These are phyloP conservation scores for Batkoa obscura DNA, from an alignment of 371 early-diverging fungal species.

Conservation along the genomic window DNA sequence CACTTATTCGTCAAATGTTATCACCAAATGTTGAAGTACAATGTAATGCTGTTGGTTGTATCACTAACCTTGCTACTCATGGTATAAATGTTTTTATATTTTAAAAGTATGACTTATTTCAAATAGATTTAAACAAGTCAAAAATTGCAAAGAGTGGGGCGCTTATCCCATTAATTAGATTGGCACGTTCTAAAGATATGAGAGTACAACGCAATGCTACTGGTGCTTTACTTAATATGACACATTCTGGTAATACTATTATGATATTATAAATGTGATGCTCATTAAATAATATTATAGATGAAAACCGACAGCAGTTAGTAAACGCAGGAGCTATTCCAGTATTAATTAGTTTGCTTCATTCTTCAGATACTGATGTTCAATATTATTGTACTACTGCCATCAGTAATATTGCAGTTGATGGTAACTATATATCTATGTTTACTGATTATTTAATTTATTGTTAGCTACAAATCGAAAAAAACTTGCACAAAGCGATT, in stretches of 20 bases:
- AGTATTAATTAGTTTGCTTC: conserved; percentile 56
- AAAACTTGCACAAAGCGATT: conserved; percentile 54
- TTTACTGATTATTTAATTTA: too few relatives aligned
- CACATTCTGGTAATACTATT: too few relatives aligned
- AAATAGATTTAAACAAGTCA: conserved; percentile 78
- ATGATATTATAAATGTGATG: too few relatives aligned
- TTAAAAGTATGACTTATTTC: too few relatives aligned
- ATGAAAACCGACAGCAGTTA: conserved; percentile 66
- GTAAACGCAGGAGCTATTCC: conserved; percentile 75
- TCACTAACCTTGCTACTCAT: conserved; percentile 81
- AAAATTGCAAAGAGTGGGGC: conserved; percentile 74
- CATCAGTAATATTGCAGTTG: conserved; percentile 82
- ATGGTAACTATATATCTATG: too few relatives aligned
- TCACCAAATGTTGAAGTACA: conserved; percentile 76
- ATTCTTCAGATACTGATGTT: conserved; percentile 65
- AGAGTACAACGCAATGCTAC: conserved; percentile 83
- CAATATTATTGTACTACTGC: conserved; percentile 84
- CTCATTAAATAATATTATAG: too few relatives aligned
- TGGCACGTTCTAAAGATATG: conserved; percentile 69
- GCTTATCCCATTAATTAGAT: conserved; percentile 45
- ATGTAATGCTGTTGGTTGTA: conserved; percentile 91
- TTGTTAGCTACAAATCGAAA: too few relatives aligned
- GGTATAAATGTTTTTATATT: too few relatives aligned
- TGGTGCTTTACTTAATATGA: conserved; percentile 87
- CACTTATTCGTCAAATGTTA: conserved; percentile 74